Base-by-base conservation (phyloP, 2,329 filamentous ascomycete genomes). In the Chaetomiaceae sp. region DNA sequence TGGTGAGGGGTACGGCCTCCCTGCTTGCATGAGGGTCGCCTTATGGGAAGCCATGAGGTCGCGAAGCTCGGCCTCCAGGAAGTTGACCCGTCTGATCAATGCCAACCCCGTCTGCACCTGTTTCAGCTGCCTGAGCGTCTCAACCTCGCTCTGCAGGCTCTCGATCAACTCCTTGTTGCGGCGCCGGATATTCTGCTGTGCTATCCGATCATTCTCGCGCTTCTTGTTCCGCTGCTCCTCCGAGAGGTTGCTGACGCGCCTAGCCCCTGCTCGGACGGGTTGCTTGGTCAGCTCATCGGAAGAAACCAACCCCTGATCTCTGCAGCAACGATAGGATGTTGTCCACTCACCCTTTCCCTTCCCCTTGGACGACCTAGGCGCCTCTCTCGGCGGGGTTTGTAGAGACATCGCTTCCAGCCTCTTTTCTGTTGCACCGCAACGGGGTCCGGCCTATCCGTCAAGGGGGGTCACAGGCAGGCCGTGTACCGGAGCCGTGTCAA, bases 81-180 rank as follows among this genome's bases (percentile, higher is more conserved):
- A 68, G 56, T 70, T 70, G 62, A 79, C 79, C 51, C 70, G 70
- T 53, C 68, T 68, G 37, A 75, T 62, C 36, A 79, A 64, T 35
- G 74, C 70, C 57, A 76, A 73, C 47, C 77, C 65, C n/a, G 69
- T 70, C 52, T 71, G 68, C 55, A 77, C 72, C 40, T 70, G 67
- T 58, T 63, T 68, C 40, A 73, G 68, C 65, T 65, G 70, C 51
- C 74, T 72, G 53, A 94, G 76, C 54, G 91, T 85, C 45, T 82
- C 76, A 50, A 95, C 83, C 56, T 85, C 80, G 53, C 73, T 73
- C 68, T 94, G 86, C 41, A 95, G 71, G 18, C 73, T 73, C 61
- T 93, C 87, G 58, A 95, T 95, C 63, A 88, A 86, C 60, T 85
- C 80, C 69, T 89, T 91, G 32, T 89, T 95, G 57, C 89, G 78